phyloP scores from a whole-genome alignment of 2,329 filamentous ascomycete species.

The Beauveria sp. region DNA sequence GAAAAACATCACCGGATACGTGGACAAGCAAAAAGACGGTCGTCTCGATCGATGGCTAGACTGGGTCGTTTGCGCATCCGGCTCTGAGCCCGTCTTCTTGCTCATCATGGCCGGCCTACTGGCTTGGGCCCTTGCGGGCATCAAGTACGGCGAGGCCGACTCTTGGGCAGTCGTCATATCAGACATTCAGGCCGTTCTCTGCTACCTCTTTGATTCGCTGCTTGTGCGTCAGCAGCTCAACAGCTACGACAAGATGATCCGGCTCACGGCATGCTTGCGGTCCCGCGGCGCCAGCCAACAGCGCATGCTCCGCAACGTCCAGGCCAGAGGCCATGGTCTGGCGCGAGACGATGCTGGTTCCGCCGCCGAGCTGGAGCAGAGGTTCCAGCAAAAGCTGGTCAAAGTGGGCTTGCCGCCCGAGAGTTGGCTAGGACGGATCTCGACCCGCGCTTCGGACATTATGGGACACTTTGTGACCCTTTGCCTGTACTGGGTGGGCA shows the following conservation, averaged over 20 bases:
- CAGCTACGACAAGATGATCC: slow-evolving; percentile 21
- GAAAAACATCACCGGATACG: slow-evolving; percentile 16
- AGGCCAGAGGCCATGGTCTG: not conserved
- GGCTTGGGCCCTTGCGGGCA: slow-evolving; percentile 24
- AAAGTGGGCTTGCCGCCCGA: slow-evolving; percentile 15
- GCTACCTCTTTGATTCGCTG: slow-evolving; percentile 30
- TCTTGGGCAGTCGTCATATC: slow-evolving; percentile 30
- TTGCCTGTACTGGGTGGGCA: slow-evolving; percentile 27
- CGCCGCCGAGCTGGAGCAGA: slow-evolving; percentile 18
- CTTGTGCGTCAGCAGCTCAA: slow-evolving; percentile 32
- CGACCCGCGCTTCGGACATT: slow-evolving; percentile 18
- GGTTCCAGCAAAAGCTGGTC: not conserved
- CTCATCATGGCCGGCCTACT: slow-evolving; percentile 24
- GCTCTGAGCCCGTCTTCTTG: slow-evolving; percentile 18
- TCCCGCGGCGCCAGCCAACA: slow-evolving; percentile 25
- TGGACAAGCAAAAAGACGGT: slow-evolving; percentile 11
- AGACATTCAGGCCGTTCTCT: slow-evolving; percentile 28
- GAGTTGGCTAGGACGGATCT: slow-evolving; percentile 23
- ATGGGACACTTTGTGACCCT: slow-evolving; percentile 25
- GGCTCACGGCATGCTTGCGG: slow-evolving; percentile 23
- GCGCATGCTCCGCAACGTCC: slow-evolving; percentile 22
- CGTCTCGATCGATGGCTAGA: slow-evolving; percentile 18
- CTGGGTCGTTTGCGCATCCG: slow-evolving; percentile 15
- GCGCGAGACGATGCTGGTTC: not conserved
- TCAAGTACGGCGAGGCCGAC: slow-evolving; percentile 23